Percentiles rank a stretch among this genome's conserved stretches.
Conservation (phyloP, 2,329 filamentous ascomycete genomes). For the Torrubiellomyces zombiae region DNA sequence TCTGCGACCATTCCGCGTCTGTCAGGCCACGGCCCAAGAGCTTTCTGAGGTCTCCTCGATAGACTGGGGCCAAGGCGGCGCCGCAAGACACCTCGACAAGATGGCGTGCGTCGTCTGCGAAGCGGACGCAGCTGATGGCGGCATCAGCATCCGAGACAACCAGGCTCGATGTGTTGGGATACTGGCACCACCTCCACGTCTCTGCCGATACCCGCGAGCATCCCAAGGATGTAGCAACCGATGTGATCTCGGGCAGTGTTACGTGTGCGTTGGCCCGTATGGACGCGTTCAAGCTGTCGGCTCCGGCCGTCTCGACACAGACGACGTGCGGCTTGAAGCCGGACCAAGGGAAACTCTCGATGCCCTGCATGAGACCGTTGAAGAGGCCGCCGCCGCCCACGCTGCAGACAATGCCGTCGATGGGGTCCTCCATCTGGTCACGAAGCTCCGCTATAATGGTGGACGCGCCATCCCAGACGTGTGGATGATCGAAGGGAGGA, state of each 20-base stretch:
- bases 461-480: constrained; percentile 50
- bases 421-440: constrained; percentile 23
- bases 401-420: constrained; percentile 58
- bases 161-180: constrained; percentile 20
- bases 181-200: constrained; percentile 47
- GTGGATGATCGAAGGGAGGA: constrained; percentile 51
- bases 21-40: constrained; percentile 35
- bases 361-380: constrained; percentile 56
- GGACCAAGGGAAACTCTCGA: constrained; percentile 29
- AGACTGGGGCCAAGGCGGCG: constrained; percentile 55
- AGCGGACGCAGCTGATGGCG: constrained; percentile 55
- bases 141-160: constrained; percentile 45
- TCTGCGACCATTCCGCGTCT: constrained; percentile 42
- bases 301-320: constrained; percentile 61
- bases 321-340: constrained; percentile 34
- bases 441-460: constrained; percentile 38
- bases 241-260: constrained; percentile 55
- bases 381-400: constrained; percentile 71
- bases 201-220: constrained; percentile 52
- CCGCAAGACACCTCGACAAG: constrained; percentile 78
- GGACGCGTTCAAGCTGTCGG: constrained; percentile 50
- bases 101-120: constrained; percentile 68
- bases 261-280: constrained; percentile 39
- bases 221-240: constrained; percentile 58
- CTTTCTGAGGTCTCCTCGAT: constrained; percentile 44